A percentile compares a stretch with the other conserved stretches of the same genome.
Evolutionary conservation across 75 land plant species (phyloP).

Genomic region (Selaginella moellendorffii): DNA sequence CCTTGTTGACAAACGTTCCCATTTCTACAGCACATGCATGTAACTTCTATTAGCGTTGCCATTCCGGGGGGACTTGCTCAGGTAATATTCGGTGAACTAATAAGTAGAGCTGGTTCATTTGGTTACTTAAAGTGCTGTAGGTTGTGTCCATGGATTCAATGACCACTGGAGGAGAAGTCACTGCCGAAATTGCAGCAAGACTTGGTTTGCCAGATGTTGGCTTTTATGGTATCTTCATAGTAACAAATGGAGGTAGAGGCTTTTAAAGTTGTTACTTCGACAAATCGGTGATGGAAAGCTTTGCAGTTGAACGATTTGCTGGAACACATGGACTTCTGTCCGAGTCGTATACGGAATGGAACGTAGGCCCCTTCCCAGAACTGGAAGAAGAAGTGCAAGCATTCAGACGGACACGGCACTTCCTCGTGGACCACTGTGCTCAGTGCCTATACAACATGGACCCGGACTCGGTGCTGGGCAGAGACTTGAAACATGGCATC

Average conservation of each 20-base stretch:
- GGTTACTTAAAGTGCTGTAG: too few relatives aligned
- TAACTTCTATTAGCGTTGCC: not conserved
- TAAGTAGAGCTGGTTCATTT: not conserved
- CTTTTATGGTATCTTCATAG: slow-evolving; percentile 24
- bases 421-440: slow-evolving; percentile 11
- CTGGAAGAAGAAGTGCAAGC: slow-evolving; percentile 10
- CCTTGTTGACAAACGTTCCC: not conserved
- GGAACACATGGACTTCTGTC: slow-evolving; percentile 1
- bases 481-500: not conserved
- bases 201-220: slow-evolving; percentile 19
- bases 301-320: not conserved
- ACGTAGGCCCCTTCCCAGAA: slow-evolving; percentile 4
- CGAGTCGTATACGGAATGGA: slow-evolving; percentile 16
- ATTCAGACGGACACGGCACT: slow-evolving; percentile 10
- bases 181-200: slow-evolving; percentile 10
- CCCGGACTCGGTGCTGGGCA: not conserved
- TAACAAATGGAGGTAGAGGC: slow-evolving; percentile 22
- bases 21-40: not conserved
- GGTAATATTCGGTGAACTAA: not conserved
- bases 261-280: too few relatives aligned
- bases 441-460: not conserved
- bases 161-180: slow-evolving; percentile 19
- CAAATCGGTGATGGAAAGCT: too few relatives aligned
- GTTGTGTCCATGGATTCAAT: slow-evolving; percentile 12
- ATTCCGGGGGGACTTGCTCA: not conserved